A percentile compares a stretch with the other conserved stretches of the same genome.
Conservation (phyloP, 2,329 filamentous ascomycete genomes). For the Pestalotiopsis sp. region DNA sequence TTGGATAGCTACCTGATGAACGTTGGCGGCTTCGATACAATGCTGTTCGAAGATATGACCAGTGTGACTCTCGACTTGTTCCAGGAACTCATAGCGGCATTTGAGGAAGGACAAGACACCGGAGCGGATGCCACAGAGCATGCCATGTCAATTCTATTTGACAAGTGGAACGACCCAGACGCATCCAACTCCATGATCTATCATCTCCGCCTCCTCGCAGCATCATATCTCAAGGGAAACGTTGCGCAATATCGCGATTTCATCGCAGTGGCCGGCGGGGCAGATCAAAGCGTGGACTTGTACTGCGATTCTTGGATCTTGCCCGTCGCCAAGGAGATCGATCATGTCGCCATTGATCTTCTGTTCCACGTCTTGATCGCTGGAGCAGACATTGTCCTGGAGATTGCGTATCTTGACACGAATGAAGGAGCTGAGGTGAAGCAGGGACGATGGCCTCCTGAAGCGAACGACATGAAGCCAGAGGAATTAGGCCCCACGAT, state of each 20-base stretch:
- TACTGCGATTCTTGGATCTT: constrained; percentile 73
- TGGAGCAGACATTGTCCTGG: constrained; percentile 76
- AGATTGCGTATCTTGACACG: constrained; percentile 89
- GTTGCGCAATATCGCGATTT: constrained; percentile 69
- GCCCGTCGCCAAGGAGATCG: constrained; percentile 79
- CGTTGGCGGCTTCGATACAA: constrained; percentile 71
- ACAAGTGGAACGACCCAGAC: constrained; percentile 73
- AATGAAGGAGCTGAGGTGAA: constrained; percentile 79
- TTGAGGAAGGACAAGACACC: constrained; percentile 57
- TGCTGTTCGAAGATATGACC: constrained; percentile 81
- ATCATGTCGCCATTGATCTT: constrained; percentile 81
- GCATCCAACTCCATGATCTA: constrained; percentile 79
- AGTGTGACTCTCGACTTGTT: constrained; percentile 74
- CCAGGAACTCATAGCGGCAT: constrained; percentile 59
- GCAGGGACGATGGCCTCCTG: constrained; percentile 65
- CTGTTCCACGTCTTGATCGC: constrained; percentile 80
- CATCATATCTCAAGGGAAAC: constrained; percentile 81
- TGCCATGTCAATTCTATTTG: constrained; percentile 56
- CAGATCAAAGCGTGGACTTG: constrained; percentile 56
- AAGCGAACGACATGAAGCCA: constrained; percentile 47
- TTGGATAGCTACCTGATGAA: constrained; percentile 72
- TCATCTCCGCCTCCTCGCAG: constrained; percentile 80
- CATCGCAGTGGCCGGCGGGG: constrained; percentile 58
- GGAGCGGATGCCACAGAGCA: no score
- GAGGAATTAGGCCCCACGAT: constrained; percentile 53